A percentile compares a stretch with the other conserved stretches of the same genome.
These are phyloP conservation scores for Microthlaspi erraticum DNA, from an alignment of 345 rosid genomes.

Conservation along the genomic window DNA sequence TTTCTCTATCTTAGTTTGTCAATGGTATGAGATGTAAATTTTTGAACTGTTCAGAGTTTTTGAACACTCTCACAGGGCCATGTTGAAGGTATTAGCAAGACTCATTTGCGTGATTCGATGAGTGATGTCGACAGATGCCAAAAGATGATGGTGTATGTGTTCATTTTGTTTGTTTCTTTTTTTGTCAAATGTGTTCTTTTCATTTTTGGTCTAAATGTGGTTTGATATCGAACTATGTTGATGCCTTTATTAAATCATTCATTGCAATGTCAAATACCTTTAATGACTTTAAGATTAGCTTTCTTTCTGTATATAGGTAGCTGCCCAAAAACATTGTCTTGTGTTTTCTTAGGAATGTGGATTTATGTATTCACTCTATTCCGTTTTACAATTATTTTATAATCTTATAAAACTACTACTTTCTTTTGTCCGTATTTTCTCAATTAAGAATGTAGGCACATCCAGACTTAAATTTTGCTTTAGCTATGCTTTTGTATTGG, in stretches of 20 bases:
- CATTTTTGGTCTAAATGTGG: background rate
- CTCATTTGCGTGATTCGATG: constrained; percentile 85
- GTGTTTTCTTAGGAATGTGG: too few species aligned
- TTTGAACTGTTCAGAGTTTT: too few species aligned
- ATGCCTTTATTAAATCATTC: background rate
- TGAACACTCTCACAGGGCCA: constrained; percentile 50
- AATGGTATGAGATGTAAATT: constrained; percentile 17
- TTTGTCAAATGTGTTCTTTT: too few species aligned
- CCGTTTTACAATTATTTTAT: too few species aligned
- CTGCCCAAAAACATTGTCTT: too few species aligned
- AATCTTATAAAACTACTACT: too few species aligned
- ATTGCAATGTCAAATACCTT: background rate
- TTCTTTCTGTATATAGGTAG: background rate
- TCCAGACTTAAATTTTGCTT: too few species aligned
- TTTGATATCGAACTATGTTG: background rate
- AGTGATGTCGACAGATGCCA: constrained; percentile 66
- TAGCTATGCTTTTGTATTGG: too few species aligned
- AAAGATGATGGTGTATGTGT: constrained; percentile 74
- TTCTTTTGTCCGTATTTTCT: too few species aligned
- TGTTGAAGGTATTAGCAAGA: constrained; percentile 71
- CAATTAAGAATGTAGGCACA: too few species aligned
- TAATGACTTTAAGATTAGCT: background rate
- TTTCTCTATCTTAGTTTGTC: background rate
- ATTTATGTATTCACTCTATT: too few species aligned
- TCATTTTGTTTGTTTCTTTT: too few species aligned